phyloP scores from a whole-genome alignment of 257 asterid genomes.

The Solanum ossicruentum region DNA sequence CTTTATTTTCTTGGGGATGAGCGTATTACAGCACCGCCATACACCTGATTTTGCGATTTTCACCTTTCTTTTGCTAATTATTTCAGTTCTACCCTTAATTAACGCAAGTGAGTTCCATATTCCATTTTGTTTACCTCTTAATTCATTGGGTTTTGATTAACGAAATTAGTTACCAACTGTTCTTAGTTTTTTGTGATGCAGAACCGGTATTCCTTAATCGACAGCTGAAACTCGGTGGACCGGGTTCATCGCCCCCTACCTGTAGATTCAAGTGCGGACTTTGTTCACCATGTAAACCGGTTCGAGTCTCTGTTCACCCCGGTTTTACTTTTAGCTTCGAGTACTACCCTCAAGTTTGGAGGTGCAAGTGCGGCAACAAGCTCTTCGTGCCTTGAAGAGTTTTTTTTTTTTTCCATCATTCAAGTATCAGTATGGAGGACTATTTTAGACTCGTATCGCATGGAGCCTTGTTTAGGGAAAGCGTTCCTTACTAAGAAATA shows the following conservation, averaged over 20 bases:
- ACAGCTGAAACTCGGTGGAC: not conserved
- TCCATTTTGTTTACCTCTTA: not conserved
- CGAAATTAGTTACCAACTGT: not conserved
- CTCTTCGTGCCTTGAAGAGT: constrained; percentile 16
- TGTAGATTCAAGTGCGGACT: constrained; percentile 1
- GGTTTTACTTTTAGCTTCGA: not conserved
- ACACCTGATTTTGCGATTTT: not conserved
- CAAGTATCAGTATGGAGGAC: too few species aligned
- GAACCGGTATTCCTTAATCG: not conserved
- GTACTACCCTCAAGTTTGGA: constrained; percentile 31
- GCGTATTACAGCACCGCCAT: not conserved
- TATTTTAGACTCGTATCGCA: too few species aligned
- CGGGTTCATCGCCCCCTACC: constrained; percentile 1
- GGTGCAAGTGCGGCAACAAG: constrained; percentile 21
- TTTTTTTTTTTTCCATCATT: too few species aligned
- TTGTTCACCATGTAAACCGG: not conserved
- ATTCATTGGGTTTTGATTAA: not conserved
- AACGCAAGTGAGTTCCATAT: not conserved
- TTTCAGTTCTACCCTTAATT: not conserved
- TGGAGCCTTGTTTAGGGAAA: too few species aligned
- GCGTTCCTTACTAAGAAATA: too few species aligned
- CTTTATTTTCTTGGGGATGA: not conserved
- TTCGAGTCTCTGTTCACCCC: not conserved
- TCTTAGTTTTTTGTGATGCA: not conserved
- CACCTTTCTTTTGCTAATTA: not conserved